A percentile compares a stretch with the other conserved stretches of the same genome.
phyloP scores from a whole-genome alignment of 2,329 filamentous ascomycete species.

The Venturia asperata region DNA sequence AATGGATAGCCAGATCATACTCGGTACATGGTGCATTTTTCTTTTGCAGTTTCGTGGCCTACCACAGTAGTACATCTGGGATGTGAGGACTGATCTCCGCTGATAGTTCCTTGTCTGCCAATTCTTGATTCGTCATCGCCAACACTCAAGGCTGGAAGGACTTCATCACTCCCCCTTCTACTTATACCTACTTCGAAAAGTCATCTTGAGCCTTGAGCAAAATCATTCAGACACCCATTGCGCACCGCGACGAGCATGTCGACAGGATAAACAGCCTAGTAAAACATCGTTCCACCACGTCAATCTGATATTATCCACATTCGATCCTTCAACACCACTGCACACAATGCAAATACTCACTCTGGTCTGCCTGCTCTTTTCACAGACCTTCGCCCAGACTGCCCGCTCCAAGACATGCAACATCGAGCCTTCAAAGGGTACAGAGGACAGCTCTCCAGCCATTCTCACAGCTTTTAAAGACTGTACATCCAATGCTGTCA shows the following conservation, averaged over 20 bases:
- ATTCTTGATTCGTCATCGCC: background rate
- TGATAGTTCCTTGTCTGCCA: too few species aligned
- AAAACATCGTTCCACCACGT: background rate
- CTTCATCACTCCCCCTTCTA: background rate
- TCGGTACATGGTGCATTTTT: background rate
- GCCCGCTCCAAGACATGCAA: background rate
- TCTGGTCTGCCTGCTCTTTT: slow-evolving; percentile 3
- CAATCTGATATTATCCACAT: background rate
- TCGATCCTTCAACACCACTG: background rate
- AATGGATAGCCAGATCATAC: too few species aligned
- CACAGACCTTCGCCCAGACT: background rate
- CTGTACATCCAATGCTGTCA: slow-evolving; percentile 31
- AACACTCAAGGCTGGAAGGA: background rate
- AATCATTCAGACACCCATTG: background rate
- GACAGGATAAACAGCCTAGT: background rate
- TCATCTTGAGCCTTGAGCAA: background rate
- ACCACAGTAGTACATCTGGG: background rate
- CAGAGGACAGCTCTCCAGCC: slow-evolving; percentile 36
- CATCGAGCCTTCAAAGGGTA: slow-evolving; percentile 30
- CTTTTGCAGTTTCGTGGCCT: background rate
- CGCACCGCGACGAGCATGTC: background rate
- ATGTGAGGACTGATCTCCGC: background rate
- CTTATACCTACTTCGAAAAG: background rate
- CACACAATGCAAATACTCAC: background rate
- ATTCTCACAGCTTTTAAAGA: slow-evolving; percentile 33